phyloP scores from a whole-genome alignment of 2,329 filamentous ascomycete species.

The Cercospora sojina region DNA sequence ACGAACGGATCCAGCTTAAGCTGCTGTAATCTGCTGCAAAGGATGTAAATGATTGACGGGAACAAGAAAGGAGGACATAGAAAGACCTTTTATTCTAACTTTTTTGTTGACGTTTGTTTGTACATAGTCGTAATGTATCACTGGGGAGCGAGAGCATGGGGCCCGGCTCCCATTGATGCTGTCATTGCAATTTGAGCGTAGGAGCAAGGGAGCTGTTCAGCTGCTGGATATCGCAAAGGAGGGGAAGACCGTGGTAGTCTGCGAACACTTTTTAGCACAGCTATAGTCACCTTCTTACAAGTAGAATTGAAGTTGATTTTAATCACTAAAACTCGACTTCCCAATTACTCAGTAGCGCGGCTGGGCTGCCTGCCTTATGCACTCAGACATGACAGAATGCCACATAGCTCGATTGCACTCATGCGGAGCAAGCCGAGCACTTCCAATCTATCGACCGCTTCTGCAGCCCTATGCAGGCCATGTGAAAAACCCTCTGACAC shows the following conservation, averaged over 20 bases:
- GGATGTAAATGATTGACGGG: not conserved
- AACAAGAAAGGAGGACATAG: not conserved
- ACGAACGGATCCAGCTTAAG: not conserved
- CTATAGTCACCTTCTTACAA: not conserved
- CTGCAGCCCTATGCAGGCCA: constrained; percentile 22
- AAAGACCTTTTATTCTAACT: not conserved
- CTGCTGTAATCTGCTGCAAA: not conserved
- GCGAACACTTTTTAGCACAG: not conserved
- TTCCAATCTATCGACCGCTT: constrained; percentile 21
- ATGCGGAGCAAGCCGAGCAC: constrained; percentile 19
- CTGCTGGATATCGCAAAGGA: not conserved
- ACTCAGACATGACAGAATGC: not conserved
- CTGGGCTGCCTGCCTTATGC: not conserved
- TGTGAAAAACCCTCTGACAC: constrained; percentile 22
- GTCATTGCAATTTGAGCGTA: constrained; percentile 6
- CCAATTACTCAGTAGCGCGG: not conserved
- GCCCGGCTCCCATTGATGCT: not conserved
- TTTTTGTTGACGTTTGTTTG: not conserved
- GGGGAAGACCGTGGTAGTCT: not conserved
- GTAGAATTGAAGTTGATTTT: not conserved
- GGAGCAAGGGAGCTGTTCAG: not conserved
- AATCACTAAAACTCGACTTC: not conserved
- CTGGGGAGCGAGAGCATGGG: not conserved
- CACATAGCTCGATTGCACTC: not conserved
- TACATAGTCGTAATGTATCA: constrained; percentile 16